Evolutionary conservation across 2,329 filamentous ascomycete species (phyloP), one percentile per base, ranked within the genome.

Genomic region (Coniochaeta sp.): DNA sequence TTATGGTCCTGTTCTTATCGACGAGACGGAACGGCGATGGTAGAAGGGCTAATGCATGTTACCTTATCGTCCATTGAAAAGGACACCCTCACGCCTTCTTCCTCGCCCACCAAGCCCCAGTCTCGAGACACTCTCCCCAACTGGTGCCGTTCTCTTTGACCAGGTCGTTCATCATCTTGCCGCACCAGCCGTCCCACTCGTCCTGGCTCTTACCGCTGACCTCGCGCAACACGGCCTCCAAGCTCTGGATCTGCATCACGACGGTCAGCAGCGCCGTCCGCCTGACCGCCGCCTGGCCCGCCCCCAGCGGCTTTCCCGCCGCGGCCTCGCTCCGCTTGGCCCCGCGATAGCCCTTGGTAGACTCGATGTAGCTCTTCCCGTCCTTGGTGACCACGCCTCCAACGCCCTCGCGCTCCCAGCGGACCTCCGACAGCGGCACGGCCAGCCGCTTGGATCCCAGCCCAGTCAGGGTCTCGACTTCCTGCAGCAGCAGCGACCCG

Each of bases 121-220:
- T 86, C 68, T 85, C 91, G 22, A 97, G 76, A 73, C 91, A 96
- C 73, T 97, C 93, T 55, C 93, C 92, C 78, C 86, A 92, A 55
- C 84, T 86, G 19, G 90, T 88, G 22, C 90, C 90, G 59, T 86
- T 87, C 62, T 93, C 88, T 71, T 89, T 86, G 69, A 96, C 81
- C 68, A 97, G 74, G 73, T 95, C 89, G 55, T 85, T 84, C 82
- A 91, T 93, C 89, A 96, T 90, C 73, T 88, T 90, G 44, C 88
- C 86, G 75, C 90, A 86, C 93, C 93, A 97, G 47, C 86, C 80
- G 72, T 96, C 90, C 92, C 92, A 97, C 75, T 97, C 93, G 66
- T 96, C 91, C 69, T 90, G 86, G 68, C 89, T 91, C 79, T 96
- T 96, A 16, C 89, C 89, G 69, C 89, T 96, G 54, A 86, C 85